These are phyloP conservation scores for Wallacemonas collosoma DNA, from an alignment of 208 protist species.

Conservation along the genomic window DNA sequence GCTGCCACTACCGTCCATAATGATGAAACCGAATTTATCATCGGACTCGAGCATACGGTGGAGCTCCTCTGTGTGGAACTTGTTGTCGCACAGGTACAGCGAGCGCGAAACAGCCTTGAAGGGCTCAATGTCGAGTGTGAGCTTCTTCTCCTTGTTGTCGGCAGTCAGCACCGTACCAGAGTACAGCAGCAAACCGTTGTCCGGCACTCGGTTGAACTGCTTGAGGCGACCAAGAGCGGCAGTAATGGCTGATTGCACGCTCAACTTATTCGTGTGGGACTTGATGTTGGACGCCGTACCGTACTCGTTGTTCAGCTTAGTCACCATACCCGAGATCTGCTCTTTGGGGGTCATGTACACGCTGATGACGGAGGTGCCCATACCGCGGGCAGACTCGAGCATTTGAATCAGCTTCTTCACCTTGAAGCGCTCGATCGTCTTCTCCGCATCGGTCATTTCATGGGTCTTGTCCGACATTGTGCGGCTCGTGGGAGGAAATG, in stretches of 20 bases:
- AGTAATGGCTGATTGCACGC: constrained; percentile 91
- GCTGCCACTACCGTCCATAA: constrained; percentile 99
- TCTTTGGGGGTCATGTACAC: constrained; percentile 99
- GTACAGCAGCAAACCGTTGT: constrained; percentile 99
- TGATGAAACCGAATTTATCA: constrained; percentile 99
- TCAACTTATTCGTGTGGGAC: constrained; percentile 98
- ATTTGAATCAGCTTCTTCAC: constrained; percentile 99
- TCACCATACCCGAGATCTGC: constrained; percentile 96
- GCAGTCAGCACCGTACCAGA: constrained; percentile 99
- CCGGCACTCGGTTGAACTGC: constrained; percentile 92
- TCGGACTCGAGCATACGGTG: constrained; percentile 98
- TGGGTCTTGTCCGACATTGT: constrained; percentile 43
- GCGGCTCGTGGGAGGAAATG: neutral
- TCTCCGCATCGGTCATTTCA: constrained; percentile 87
- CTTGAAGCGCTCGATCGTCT: constrained; percentile 98
- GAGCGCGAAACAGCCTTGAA: constrained; percentile 99
- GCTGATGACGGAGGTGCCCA: constrained; percentile 99
- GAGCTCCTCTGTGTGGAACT: constrained; percentile 98
- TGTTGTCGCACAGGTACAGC: constrained; percentile 99
- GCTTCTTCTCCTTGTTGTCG: constrained; percentile 99
- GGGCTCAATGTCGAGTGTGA: constrained; percentile 99
- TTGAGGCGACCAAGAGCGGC: constrained; percentile 91
- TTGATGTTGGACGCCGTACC: constrained; percentile 99
- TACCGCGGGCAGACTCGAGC: constrained; percentile 97
- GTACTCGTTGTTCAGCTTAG: constrained; percentile 99